These are phyloP conservation scores for Stropharia rugosoannulata DNA, from an alignment of 768 basidiomycete species.

Conservation along the genomic window DNA sequence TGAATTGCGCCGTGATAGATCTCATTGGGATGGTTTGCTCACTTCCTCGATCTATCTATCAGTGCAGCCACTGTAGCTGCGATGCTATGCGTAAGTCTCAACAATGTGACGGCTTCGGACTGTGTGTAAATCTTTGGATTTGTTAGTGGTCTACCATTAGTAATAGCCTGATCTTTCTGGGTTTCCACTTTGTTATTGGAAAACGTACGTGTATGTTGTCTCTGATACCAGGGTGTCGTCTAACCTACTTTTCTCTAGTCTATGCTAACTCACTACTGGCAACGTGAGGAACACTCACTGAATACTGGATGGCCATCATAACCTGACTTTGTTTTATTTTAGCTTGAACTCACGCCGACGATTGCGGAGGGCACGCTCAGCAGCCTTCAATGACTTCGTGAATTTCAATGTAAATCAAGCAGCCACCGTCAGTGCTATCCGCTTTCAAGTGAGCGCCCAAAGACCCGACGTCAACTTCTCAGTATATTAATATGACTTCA, in stretches of 20 bases:
- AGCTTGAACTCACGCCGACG: slow-evolving; percentile 9
- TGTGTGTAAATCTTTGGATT: neutral
- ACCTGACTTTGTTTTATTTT: neutral
- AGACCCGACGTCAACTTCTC: neutral
- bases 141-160: slow-evolving; percentile 43
- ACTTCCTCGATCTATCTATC: neutral
- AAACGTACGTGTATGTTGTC: slow-evolving; percentile 30
- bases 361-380: slow-evolving; percentile 4
- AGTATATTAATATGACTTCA: neutral
- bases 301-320: neutral
- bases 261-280: slow-evolving; percentile 46
- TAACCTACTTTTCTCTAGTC: slow-evolving; percentile 24
- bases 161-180: slow-evolving; percentile 42
- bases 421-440: slow-evolving; percentile 3
- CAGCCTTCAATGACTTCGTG: slow-evolving; percentile 2
- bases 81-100: slow-evolving; percentile 40
- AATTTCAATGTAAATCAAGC: slow-evolving; percentile 3
- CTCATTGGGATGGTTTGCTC: neutral
- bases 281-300: slow-evolving; percentile 4
- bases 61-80: slow-evolving; percentile 43
- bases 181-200: slow-evolving; percentile 43
- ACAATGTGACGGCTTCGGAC: neutral
- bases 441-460: neutral
- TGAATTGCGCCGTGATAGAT: slow-evolving; percentile 10
- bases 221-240: neutral